Evolutionary conservation across 495 filamentous ascomycete genomes (phyloP), one percentile per base, ranked within the genome.

Genomic region (Astrocystis sublimbata): DNA sequence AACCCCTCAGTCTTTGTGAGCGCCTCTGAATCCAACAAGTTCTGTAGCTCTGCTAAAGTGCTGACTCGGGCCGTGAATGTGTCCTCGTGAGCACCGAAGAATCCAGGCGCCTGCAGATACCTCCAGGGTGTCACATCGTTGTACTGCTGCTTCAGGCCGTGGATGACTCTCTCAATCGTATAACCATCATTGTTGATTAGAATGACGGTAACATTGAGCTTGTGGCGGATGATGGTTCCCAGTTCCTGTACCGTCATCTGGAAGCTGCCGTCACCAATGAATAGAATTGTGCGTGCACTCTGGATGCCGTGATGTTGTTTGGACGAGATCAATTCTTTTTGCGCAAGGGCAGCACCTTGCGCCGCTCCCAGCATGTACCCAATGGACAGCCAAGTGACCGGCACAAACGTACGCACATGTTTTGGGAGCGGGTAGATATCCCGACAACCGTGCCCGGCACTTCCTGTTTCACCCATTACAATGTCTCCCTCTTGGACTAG

Each of bases 201-300:
- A 58, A 85, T 86, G 15, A 93, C 83, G 62, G 89, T 90, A 12
- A 88, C 86, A 50, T 87, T 88, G 26, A 93, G 79, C 13, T 84
- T 80, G 53, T 89, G 83, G 5, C 85, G 80, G 59, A 93, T 81
- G 75, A 92, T 91, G 19, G 88, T 89, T 62, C 86, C 87, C 46
- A 93, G 58, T 68, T 91, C 89, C 71, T 93, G 91, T 5, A 83
- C 83, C 1, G 88, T 92, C 63, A 93, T 77, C 67, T 93, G 88
- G 60, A 90, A 83, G 63, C 85, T 88, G 30, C 90, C 90, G 64
- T 93, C 91, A 38, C 90, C 90, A 21, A 89, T 88, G 63, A 91
- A 91, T 26, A 93, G 77, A 36, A 93, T 84, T 4, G 86, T 85
- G 31, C 88, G 81, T 26, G 81, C 79, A 30, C 78, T 49, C 23